Base-by-base conservation (phyloP, 78 protist species). In the Dictyostelium brefeldianum region DNA sequence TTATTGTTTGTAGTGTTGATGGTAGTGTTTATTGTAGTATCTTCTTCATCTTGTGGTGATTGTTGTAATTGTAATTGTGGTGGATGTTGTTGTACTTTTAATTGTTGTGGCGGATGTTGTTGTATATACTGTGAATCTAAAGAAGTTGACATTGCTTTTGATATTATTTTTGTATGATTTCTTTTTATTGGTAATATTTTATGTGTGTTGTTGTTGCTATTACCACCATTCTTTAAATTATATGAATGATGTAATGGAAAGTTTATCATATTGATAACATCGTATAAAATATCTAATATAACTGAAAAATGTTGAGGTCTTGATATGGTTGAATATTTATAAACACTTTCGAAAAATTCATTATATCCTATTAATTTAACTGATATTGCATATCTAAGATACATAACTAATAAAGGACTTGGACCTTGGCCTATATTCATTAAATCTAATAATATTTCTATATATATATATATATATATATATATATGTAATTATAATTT, bases 361-460 rank as follows among this genome's bases (percentile, higher is more conserved):
- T 36, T 80, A 43, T 56, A 59, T n/a, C 25, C 41, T 10, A 85
- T 50, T 54, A 85, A 46, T 27, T 85, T 64, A 18, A 64, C 77
- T 3, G 92, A 50, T 1, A 85, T 18, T 46, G 92, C 92, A 85
- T 85, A 85, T 75, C 92, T 74, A 25, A 85, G 77, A 77, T 85
- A 85, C 10, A 83, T 77, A 7, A 77, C 92, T 22, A 85, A 64
- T 11, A 85, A 22, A 22, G 92, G 92, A 62, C 92, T 85, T 46
- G 82, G 92, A 15, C 62, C 22, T 31, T 65, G 51, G 1, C 92
- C 92, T 56, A 85, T 80, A 41, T 70, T 43, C 92, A 85, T 85
- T 56, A 56, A 74, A 15, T 50, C 48, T 20, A 85, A 64, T 48
- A 85, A 62, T 31, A 85, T 43, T 43, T 85, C 92, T 85, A 18